Evolutionary conservation across 352 stramenopile species (phyloP).

Genomic region (Globisporangium uncinulatum): DNA sequence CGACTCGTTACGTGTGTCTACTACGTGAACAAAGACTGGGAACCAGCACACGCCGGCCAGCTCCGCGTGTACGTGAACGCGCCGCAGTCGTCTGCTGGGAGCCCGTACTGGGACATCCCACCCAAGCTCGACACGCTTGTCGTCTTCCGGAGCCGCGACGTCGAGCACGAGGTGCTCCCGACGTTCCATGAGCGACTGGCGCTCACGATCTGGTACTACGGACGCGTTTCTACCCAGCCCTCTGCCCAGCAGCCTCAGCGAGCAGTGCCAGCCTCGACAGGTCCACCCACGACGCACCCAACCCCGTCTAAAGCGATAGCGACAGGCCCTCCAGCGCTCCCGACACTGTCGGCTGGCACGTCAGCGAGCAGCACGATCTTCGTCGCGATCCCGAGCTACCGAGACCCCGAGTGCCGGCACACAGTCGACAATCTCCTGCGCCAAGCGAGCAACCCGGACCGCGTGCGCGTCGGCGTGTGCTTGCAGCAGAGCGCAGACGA

Average conservation of each 20-base stretch:
- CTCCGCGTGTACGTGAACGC: slow-evolving; percentile 59
- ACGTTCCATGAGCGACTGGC: slow-evolving; percentile 81
- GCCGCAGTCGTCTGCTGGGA: background rate
- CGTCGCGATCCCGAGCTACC: slow-evolving; percentile 91
- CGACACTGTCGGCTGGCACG: background rate
- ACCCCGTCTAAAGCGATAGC: too few species aligned
- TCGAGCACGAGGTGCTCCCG: slow-evolving; percentile 90
- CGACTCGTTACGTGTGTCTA: slow-evolving; percentile 81
- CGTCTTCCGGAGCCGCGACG: slow-evolving; percentile 87
- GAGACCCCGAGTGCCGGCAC: slow-evolving; percentile 85
- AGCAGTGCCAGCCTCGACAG: background rate
- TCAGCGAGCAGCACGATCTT: slow-evolving; percentile 70
- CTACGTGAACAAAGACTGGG: slow-evolving; percentile 81
- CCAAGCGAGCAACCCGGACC: slow-evolving; percentile 49
- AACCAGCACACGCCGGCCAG: slow-evolving; percentile 44
- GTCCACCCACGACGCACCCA: too few species aligned
- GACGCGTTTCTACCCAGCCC: slow-evolving; percentile 6
- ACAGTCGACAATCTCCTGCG: slow-evolving; percentile 76
- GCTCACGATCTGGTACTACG: slow-evolving; percentile 94
- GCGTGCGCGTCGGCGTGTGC: slow-evolving; percentile 86
- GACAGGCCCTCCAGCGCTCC: too few species aligned
- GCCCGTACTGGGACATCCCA: slow-evolving; percentile 56
- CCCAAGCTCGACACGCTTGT: slow-evolving; percentile 86
- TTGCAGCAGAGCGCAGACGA: slow-evolving; percentile 58
- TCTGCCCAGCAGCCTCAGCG: background rate